phyloP scores from a whole-genome alignment of 2,329 filamentous ascomycete genomes.

The Fusarium domesticum region DNA sequence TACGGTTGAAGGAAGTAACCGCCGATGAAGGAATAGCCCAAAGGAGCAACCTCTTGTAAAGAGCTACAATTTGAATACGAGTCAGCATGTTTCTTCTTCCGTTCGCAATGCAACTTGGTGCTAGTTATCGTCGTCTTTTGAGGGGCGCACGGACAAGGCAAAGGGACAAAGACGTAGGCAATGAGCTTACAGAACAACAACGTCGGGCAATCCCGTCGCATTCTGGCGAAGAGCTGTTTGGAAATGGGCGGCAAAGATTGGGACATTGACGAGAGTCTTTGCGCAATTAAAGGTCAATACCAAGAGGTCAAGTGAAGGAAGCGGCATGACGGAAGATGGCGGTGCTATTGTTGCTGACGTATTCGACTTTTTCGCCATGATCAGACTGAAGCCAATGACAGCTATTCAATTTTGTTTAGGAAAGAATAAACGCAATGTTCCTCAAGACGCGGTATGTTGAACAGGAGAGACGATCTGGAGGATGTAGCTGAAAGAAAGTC shows the following conservation, averaged over 20 bases:
- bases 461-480: no score
- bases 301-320: slow-evolving; percentile 63
- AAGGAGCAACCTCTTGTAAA: slow-evolving; percentile 86
- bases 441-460: no score
- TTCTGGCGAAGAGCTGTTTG: slow-evolving; percentile 55
- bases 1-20: slow-evolving; percentile 76
- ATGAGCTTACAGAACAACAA: slow-evolving; percentile 57
- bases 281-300: slow-evolving; percentile 90
- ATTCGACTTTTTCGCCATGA: no score
- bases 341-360: slow-evolving; percentile 5
- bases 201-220: slow-evolving; percentile 46
- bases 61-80: slow-evolving; percentile 48
- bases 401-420: no score
- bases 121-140: no score
- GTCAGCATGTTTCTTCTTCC: no score
- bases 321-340: slow-evolving; percentile 31
- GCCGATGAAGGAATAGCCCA: slow-evolving; percentile 81
- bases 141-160: no score
- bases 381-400: neutral
- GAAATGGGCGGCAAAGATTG: slow-evolving; percentile 69
- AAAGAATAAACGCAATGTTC: no score
- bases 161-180: no score
- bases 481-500: no score
- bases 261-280: slow-evolving; percentile 64
- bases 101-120: no score